Evolutionary conservation across 192 early-diverging fungal genomes (phyloP), one percentile per base, ranked within the genome.

Genomic region (Podila minutissima): DNA sequence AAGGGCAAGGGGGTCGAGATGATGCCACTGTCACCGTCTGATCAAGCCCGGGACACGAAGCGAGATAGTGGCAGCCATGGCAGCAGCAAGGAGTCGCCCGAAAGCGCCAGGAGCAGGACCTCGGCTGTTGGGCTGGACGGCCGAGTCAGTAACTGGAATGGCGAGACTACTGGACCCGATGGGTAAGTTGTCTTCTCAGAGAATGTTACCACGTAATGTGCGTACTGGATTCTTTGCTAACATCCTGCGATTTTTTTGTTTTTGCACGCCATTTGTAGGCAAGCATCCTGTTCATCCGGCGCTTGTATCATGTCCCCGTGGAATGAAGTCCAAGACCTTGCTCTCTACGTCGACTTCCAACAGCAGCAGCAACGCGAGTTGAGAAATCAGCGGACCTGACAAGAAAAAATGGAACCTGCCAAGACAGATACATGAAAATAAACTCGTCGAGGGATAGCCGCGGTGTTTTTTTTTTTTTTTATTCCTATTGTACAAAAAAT

Each of bases 251-350:
- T n/a, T 60, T 12, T 3, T n/a, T 9, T 29, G 29, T 48, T 12
- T 48, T 49, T 31, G 22, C 17, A 59, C 35, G 15, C 13, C 15
- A 55, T 24, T 24, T 60, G 22, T 67, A 79, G 75, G 0, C 75
- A 79, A 72, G 75, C 75, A 28, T 79, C 65, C 7, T 79, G 75
- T 68, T 10, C 70, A 0, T 79, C 75, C 19, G 75, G 70, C 0
- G 70, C 69, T 2, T 79, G 75, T 50, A 68, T 79, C 22, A 79
- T 79, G 75, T 79, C 75, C 0, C 69, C 75, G 2, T 79, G 75
- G 75, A 79, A 72, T 38, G 75, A 79, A n/a, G 63, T 79, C 5
- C 75, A 79, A 59, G 75, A 78, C 26, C 28, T 72, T 20, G 33
- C 51, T 22, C 69, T 69, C 0, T 67, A 63, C 9, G 11, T 66